Base-by-base conservation (phyloP, 2,329 filamentous ascomycete genomes). In the Lecanicillium sp. region DNA sequence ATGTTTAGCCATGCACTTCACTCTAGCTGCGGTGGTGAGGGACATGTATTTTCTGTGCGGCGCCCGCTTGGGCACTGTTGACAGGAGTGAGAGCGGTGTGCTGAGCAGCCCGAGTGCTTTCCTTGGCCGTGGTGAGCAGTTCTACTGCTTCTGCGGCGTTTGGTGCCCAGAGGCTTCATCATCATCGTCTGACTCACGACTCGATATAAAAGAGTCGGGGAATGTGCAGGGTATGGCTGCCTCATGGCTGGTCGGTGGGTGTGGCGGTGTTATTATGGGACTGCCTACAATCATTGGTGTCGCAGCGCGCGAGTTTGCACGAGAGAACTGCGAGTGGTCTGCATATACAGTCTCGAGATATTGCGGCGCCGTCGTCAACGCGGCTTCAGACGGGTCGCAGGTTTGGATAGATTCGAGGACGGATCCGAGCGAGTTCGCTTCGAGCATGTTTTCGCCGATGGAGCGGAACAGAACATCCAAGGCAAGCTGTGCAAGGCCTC, bases 391-490 rank as follows among this genome's bases (percentile, higher is more conserved):
- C 1, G 79, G 66, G 59, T 97, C 90, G 29, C 84, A 81, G 3
- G 79, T 73, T 38, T 79, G 77, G 11, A 96, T 69, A 2, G 87
- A 89, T 1, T 83, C 72, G 47, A 92, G 79, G 5, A 85, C 71
- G 2, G 74, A 64, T 2, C 78, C 71, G 12, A 75, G 72, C 4
- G 68, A 64, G 17, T 65, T 65, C 17, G 72, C 64, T 37, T 85
- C 78, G 47, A 84, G 77, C 39, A 94, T 77, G 43, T 81, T 84
- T 14, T 75, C 66, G 42, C 78, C 79, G 36, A 95, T 78, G 32
- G 85, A 90, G 46, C 82, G 80, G 64, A 94, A 98, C 36, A 97
- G 72, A 29, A 94, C 76, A 54, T 97, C 90, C 39, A 98, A 80
- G 0, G 87, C 77, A 53, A 98, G 81, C 59, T 98, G 92, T 0